Base-by-base conservation (phyloP, 2,329 filamentous ascomycete species). In the Colletotrichum horii region DNA sequence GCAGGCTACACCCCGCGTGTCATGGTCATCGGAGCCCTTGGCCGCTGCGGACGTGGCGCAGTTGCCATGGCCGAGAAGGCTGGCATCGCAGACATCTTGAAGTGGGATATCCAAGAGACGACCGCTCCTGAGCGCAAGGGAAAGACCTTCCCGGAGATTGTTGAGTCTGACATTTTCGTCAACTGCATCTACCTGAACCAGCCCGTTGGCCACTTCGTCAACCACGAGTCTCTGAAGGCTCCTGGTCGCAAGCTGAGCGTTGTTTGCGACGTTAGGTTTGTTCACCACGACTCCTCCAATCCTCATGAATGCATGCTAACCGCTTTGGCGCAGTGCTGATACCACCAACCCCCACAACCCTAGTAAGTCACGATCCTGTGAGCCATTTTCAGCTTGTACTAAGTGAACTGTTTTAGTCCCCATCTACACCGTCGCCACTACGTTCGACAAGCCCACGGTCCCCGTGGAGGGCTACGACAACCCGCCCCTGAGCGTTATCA, bases 161-260 rank as follows among this genome's bases (percentile, higher is more conserved):
- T 93, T 62, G 91, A 95, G 84, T 90, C 88, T 76, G 93, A 95
- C 80, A 93, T 95, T 82, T 95, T 96, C 83, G 89, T 97, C 84
- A 97, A 97, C 88, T 96, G 94, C 90, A 96, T 98, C 83, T 98
- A 98, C 87, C 92, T 98, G 56, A 92, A 89, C 76, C 88, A 92
- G 32, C 74, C 71, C 28, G 73, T 76, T 60, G 67, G 67, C 43
- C 74, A 66, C 71, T 98, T 98, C 83, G 90, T 98, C 82, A 93
- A 94, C 84, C 82, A 89, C 76, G 90, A 94, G 79, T 92, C 91
- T 68, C 91, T 98, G 71, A 89, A 92, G 78, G 87, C 89, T 55
- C 88, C 93, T 4, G 89, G 89, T 80, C 93, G 96, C 83, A 94
- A 93, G 81, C 90, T 98, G 70, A 92, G 91, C 70, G 94, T 97